Evolutionary conservation across 2,329 filamentous ascomycete genomes (phyloP).

Genomic region (Neocatenulostroma microsporum): DNA sequence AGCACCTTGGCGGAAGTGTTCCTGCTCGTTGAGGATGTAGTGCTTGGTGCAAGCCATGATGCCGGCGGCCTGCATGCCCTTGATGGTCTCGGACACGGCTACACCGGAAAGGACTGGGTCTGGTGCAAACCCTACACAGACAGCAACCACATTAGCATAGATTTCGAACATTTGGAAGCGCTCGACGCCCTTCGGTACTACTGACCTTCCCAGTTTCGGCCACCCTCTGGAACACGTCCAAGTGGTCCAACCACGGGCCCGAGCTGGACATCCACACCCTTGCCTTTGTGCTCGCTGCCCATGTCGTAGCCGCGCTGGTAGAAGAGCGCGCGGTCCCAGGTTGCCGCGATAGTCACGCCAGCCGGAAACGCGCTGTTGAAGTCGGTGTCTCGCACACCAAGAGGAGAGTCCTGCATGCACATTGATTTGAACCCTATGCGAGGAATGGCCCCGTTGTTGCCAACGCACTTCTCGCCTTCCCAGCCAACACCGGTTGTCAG

Average conservation of each 20-base stretch:
- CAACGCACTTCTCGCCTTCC: constrained; percentile 66
- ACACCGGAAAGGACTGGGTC: constrained; percentile 69
- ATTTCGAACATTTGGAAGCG: too few relatives aligned
- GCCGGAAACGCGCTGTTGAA: constrained; percentile 75
- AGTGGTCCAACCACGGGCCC: constrained; percentile 71
- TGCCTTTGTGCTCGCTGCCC: constrained; percentile 65
- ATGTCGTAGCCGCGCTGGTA: constrained; percentile 62
- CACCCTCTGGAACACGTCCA: constrained; percentile 44
- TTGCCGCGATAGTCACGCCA: constrained; percentile 72
- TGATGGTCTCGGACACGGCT: constrained; percentile 62
- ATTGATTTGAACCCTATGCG: constrained; percentile 62
- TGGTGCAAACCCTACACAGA: constrained; percentile 62
- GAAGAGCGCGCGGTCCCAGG: constrained; percentile 68
- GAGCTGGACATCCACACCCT: constrained; percentile 67
- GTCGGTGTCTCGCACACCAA: constrained; percentile 70
- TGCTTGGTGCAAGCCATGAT: constrained; percentile 74
- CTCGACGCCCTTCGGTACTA: too few relatives aligned
- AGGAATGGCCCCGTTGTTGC: constrained; percentile 62
- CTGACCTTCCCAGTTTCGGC: constrained; percentile 61
- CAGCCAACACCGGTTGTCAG: constrained; percentile 83
- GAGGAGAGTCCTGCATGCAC: constrained; percentile 81
- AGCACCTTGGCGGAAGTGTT: constrained; percentile 57
- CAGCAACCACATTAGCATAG: not conserved
- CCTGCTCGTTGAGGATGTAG: constrained; percentile 65
- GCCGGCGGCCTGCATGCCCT: constrained; percentile 72